Percentiles rank a stretch among this genome's conserved stretches.
Conservation (phyloP, 257 asterid genomes). For the Solanum phureja region DNA sequence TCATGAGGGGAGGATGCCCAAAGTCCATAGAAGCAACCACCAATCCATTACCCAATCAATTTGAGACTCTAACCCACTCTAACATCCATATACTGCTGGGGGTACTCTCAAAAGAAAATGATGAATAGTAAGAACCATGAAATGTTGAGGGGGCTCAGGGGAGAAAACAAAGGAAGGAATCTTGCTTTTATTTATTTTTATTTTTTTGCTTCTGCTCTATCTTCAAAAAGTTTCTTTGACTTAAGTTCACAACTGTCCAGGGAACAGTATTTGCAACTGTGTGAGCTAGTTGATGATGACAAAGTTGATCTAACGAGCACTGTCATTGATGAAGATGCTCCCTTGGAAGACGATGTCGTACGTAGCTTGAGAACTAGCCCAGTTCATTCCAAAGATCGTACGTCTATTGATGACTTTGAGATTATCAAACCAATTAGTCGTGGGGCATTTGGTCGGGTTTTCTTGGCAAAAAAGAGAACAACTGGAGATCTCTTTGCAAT, state of each 20-base stretch:
- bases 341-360: slow-evolving; percentile 90
- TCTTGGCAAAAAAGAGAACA: slow-evolving; percentile 93
- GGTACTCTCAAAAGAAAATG: background rate
- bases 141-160: background rate
- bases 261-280: slow-evolving; percentile 92
- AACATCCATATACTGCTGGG: background rate
- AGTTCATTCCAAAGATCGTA: slow-evolving; percentile 82
- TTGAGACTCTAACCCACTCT: background rate
- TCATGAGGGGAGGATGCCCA: background rate
- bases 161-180: background rate
- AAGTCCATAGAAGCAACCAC: background rate
- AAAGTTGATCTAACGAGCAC: slow-evolving; percentile 87
- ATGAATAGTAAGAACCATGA: background rate
- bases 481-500: slow-evolving; percentile 97
- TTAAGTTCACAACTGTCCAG: slow-evolving; percentile 22
- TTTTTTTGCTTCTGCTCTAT: background rate
- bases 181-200: background rate
- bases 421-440: slow-evolving; percentile 98
- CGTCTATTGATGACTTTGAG: slow-evolving; percentile 97
- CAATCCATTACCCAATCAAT: background rate
- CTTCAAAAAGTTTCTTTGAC: background rate
- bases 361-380: slow-evolving; percentile 99
- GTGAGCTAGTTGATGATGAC: slow-evolving; percentile 89
- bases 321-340: slow-evolving; percentile 96
- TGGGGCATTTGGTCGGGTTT: slow-evolving; percentile 99